Evolutionary conservation across 1,284 basidiomycete genomes (phyloP), one percentile per base, ranked within the genome.

Genomic region (Naganishia cerealis): DNA sequence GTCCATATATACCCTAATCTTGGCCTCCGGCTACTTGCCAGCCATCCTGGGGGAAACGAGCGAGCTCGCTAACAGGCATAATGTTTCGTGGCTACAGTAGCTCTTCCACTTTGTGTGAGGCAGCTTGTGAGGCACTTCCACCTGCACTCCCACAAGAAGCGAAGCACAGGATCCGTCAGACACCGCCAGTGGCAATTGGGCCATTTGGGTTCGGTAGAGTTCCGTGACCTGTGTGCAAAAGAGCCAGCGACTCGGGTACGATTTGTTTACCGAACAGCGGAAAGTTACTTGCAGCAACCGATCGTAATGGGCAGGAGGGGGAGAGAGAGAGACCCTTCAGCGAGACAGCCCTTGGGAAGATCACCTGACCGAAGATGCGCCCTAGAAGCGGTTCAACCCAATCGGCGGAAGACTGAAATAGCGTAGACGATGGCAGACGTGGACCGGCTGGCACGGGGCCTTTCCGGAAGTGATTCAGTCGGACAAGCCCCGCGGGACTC

Each of bases 401-500:
- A 10, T 15, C 46, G 7, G 16, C 13, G 16, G 12, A n/a, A 57
- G 43, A 42, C 15, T 15, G 39, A 57, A 39, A 57, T 24, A 26
- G 56, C 56, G 56, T n/a, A 39, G 21, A 57, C 10, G 3, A 26
- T 21, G n/a, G 24, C 46, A 9, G 46, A n/a, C n/a, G 24, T 24
- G 8, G 46, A 46, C 16, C 3, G 13, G 16, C 2, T 18, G 18
- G 24, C 43, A 24, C 56, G 56, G 56, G 38, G 56, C 56, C 56
- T 57, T 57, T 57, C 16, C 15, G 39, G 21, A 18, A 6, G 12
- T 43, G 56, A 42, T 42, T 57, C 56, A 57, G n/a, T 5, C 6
- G 46, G 46, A 9, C 21, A 50, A 50, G 39, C 56, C 56, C 56
- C 56, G 56, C 56, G 56, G 56, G 56, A 57, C 56, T 57, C 56